phyloP scores from a whole-genome alignment of 1,139 yeast genomes.

The Yamadazyma diospyri region DNA sequence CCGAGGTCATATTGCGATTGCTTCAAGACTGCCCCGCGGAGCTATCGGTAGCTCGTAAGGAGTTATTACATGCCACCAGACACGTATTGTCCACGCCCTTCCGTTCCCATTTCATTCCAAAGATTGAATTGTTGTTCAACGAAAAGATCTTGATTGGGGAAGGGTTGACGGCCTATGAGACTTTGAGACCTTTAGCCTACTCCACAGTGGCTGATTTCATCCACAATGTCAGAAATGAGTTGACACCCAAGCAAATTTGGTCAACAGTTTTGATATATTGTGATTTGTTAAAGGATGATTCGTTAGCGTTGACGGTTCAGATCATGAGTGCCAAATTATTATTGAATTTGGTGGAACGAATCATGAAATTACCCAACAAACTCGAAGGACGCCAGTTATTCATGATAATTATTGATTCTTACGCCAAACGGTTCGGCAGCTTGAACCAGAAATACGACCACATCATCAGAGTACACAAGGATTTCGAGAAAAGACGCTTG shows the following conservation, averaged over 20 bases:
- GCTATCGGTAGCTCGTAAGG: constrained; percentile 87
- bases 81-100: constrained; percentile 90
- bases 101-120: constrained; percentile 77
- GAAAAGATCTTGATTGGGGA: constrained; percentile 88
- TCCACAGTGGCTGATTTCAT: constrained; percentile 95
- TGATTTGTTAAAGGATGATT: constrained; percentile 72
- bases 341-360: constrained; percentile 82
- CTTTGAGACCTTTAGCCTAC: constrained; percentile 85
- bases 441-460: constrained; percentile 69
- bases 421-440: constrained; percentile 76
- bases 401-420: constrained; percentile 81
- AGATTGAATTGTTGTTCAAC: constrained; percentile 79
- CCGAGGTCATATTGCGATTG: constrained; percentile 80
- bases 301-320: constrained; percentile 87
- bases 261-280: constrained; percentile 84
- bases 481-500: constrained; percentile 43
- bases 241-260: constrained; percentile 83
- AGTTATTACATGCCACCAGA: constrained; percentile 87
- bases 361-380: constrained; percentile 78
- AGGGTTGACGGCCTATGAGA: constrained; percentile 87
- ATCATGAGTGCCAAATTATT: constrained; percentile 94
- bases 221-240: constrained; percentile 84
- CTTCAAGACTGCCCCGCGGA: constrained; percentile 98
- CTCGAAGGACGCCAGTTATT: constrained; percentile 82
- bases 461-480: constrained; percentile 61